Conservation (phyloP, 352 stramenopile genomes). For the Thraustochytrium sp. region DNA sequence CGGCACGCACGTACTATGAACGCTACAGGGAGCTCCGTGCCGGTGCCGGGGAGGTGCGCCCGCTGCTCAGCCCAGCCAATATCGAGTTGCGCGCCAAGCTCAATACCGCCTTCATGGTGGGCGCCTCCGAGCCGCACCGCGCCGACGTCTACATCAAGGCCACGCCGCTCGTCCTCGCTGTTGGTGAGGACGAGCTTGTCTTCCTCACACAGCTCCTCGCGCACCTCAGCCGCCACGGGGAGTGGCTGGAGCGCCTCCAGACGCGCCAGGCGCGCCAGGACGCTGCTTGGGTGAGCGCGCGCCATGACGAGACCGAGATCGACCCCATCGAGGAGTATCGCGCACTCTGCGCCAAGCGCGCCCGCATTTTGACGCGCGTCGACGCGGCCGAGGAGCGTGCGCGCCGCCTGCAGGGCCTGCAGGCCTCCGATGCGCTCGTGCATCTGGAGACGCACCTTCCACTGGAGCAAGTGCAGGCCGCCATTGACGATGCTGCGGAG, state of each 20-base stretch:
- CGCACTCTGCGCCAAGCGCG: background rate
- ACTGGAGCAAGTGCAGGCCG: background rate
- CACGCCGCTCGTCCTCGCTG: background rate
- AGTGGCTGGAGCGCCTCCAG: conserved; percentile 3
- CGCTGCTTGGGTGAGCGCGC: background rate
- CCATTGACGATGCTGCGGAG: background rate
- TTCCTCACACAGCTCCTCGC: background rate
- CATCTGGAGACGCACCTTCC: background rate
- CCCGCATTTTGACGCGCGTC: background rate
- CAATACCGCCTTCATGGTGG: conserved; percentile 1
- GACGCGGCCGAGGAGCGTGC: background rate
- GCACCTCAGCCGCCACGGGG: background rate
- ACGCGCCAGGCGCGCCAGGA: background rate
- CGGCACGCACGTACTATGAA: background rate
- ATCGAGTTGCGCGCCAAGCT: conserved; percentile 14
- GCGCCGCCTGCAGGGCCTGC: background rate
- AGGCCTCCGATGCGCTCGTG: background rate
- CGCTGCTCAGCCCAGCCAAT: background rate
- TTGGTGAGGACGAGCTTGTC: conserved; percentile 27
- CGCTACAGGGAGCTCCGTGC: background rate
- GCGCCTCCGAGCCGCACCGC: background rate
- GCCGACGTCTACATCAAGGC: background rate
- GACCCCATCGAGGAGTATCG: background rate
- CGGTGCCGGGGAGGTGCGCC: background rate
- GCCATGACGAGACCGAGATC: background rate